Base-by-base conservation (phyloP, 352 stramenopile genomes). In the Pythium guiyangense region DNA sequence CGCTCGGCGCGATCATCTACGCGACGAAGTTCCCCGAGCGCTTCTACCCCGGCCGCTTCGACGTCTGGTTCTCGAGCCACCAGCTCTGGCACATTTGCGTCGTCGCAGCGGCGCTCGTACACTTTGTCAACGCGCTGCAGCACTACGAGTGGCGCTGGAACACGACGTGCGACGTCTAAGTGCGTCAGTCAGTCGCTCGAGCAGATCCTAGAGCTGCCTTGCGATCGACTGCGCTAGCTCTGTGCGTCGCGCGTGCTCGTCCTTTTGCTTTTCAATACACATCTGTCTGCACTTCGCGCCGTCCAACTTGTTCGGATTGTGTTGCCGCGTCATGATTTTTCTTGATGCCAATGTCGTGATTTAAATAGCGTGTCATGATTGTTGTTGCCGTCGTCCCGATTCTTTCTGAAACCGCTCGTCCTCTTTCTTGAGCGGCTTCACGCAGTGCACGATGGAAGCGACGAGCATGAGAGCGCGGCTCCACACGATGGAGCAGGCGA, bases 61-160 rank as follows among this genome's bases (percentile, higher is more conserved):
- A 93, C 71, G 58, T 95, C 52, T 89, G 76, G 74, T 92, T 90
- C 63, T 89, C 82, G 25, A 92, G 81, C 60, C 86, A 95, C 69
- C 82, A 95, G 65, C 73, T 93, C 40, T 95, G 86, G 86, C 86
- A 95, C 71, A 83, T 95, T 47, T 95, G 82, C 54, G 86, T 95
- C 49, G 77, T 95, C 51, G 73, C 76, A n/a, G 86, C 86, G 12
- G 86, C 86, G 54, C 79, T 95, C 51, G 79, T 92, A 58, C 83
- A 93, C 71, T 91, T 92, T 57, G 69, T 71, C 52, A 93, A 92
- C 61, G 73, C 80, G 15, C 67, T 94, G 62, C 79, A 92, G 67
- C 82, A 94, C 52, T 91, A 92, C 62, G 73, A 92, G 68, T 94
- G 84, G 84, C 84, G 84, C 49, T 90, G 78, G 77, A 84, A 92